A percentile compares a stretch with the other conserved stretches of the same genome.
Evolutionary conservation across 2,329 filamentous ascomycete genomes (phyloP).

Genomic region (Penicillium sp.): DNA sequence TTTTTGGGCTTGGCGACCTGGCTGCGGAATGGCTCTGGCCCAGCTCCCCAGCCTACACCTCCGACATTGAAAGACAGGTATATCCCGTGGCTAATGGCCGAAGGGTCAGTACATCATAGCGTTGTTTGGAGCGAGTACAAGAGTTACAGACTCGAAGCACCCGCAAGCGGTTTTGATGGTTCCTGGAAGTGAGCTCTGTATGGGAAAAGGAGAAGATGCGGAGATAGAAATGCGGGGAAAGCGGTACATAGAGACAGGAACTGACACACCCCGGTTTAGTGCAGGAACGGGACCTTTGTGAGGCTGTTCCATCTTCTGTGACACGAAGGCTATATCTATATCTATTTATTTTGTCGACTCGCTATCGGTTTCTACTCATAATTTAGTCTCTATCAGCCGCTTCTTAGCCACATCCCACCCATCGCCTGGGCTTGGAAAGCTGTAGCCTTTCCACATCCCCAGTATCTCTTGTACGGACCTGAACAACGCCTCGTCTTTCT

Average conservation of each 20-base stretch:
- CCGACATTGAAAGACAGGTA: too few relatives aligned
- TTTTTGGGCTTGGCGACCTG: too few relatives aligned
- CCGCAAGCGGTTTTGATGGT: slow-evolving; percentile 12
- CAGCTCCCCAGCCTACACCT: too few relatives aligned
- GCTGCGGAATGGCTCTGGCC: too few relatives aligned
- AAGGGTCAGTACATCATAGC: too few relatives aligned
- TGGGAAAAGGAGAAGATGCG: slow-evolving; percentile 3
- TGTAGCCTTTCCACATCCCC: slow-evolving; percentile 59
- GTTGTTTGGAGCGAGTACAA: slow-evolving; percentile 40
- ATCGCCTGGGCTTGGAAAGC: slow-evolving; percentile 20
- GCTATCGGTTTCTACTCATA: slow-evolving; percentile 1
- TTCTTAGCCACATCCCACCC: slow-evolving; percentile 17
- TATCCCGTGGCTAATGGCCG: too few relatives aligned
- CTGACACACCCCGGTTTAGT: neutral
- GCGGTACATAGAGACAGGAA: neutral
- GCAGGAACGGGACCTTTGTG: neutral
- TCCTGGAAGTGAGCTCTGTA: neutral
- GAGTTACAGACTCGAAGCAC: slow-evolving; percentile 35
- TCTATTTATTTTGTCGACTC: too few relatives aligned
- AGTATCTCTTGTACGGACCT: slow-evolving; percentile 55
- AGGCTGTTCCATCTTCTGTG: neutral
- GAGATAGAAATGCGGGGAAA: slow-evolving; percentile 12
- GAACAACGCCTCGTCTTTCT: slow-evolving; percentile 36
- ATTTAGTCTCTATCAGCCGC: neutral
- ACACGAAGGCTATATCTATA: too few relatives aligned